A percentile compares a stretch with the other conserved stretches of the same genome.
Conservation (phyloP, 2,329 filamentous ascomycete genomes). For the Fusarium sp. region DNA sequence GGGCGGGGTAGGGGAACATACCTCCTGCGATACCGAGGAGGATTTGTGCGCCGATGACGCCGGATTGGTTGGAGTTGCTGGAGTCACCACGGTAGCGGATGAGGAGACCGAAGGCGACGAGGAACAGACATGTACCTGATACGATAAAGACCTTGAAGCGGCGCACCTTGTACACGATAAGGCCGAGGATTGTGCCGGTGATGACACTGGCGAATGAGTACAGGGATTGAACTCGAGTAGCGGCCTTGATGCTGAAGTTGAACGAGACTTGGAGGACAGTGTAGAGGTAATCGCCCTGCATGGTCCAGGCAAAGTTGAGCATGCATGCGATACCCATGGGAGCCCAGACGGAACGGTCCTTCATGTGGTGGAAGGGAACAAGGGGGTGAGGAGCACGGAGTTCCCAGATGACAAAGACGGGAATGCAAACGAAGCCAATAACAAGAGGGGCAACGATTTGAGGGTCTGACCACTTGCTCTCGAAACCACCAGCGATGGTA, state of each 20-base stretch:
- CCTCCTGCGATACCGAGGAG: constrained; percentile 72
- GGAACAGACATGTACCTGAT: constrained; percentile 67
- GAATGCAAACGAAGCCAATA: constrained; percentile 59
- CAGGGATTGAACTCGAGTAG: constrained; percentile 69
- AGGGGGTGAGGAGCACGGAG: constrained; percentile 63
- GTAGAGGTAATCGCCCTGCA: constrained; percentile 73
- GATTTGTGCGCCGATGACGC: constrained; percentile 71
- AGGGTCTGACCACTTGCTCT: constrained; percentile 52
- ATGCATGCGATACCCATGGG: constrained; percentile 68
- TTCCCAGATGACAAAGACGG: constrained; percentile 63
- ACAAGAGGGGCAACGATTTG: constrained; percentile 59
- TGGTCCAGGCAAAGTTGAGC: constrained; percentile 69
- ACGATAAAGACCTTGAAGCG: constrained; percentile 74
- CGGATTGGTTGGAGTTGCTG: constrained; percentile 57
- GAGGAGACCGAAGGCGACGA: constrained; percentile 73
- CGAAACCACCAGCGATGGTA: constrained; percentile 58
- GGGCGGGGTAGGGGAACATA: constrained; percentile 66
- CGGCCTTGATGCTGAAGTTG: constrained; percentile 65
- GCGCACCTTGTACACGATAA: constrained; percentile 67
- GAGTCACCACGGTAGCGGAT: constrained; percentile 70
- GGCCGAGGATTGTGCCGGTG: constrained; percentile 65
- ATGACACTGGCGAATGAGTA: constrained; percentile 70
- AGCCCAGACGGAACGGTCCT: constrained; percentile 73
- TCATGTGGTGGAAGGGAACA: constrained; percentile 69
- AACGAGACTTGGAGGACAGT: constrained; percentile 71